Evolutionary conservation across 768 basidiomycete genomes (phyloP).

Genomic region (Strobilomyces confusus): DNA sequence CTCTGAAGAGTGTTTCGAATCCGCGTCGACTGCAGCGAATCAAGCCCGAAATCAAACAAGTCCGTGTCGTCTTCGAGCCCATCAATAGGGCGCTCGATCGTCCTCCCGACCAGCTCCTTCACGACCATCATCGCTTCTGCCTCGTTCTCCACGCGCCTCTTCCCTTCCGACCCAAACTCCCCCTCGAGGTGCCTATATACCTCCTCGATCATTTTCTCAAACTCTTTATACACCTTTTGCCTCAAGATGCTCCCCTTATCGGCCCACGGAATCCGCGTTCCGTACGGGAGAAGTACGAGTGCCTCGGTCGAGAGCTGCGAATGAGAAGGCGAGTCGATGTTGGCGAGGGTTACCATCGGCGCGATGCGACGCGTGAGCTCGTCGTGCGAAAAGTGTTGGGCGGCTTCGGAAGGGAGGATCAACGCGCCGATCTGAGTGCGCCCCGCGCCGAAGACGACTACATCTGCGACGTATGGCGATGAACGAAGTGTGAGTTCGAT

Average conservation of each 20-base stretch:
- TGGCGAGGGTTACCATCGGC: slow-evolving; percentile 45
- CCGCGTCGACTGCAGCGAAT: slow-evolving; percentile 50
- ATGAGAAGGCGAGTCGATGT: slow-evolving; percentile 15
- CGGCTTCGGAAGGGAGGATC: slow-evolving; percentile 45
- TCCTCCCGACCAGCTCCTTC: slow-evolving; percentile 18
- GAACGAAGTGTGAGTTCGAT: slow-evolving; percentile 51
- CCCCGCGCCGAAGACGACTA: slow-evolving; percentile 50
- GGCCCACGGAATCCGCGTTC: slow-evolving; percentile 46
- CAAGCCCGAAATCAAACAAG: slow-evolving; percentile 46
- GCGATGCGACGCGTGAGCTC: slow-evolving; percentile 33
- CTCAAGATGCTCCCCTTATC: not conserved
- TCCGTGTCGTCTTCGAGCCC: slow-evolving; percentile 34
- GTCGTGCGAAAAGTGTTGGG: slow-evolving; percentile 22
- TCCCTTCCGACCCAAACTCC: slow-evolving; percentile 7
- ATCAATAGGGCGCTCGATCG: slow-evolving; percentile 15
- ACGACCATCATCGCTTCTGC: slow-evolving; percentile 11
- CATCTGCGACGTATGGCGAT: slow-evolving; percentile 43
- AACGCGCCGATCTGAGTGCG: slow-evolving; percentile 48
- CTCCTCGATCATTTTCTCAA: slow-evolving; percentile 32
- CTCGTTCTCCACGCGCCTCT: slow-evolving; percentile 9
- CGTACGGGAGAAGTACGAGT: slow-evolving; percentile 45
- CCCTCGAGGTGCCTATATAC: slow-evolving; percentile 42
- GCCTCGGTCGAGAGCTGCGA: slow-evolving; percentile 49
- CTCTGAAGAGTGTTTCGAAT: slow-evolving; percentile 47
- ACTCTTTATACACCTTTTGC: not conserved